These are phyloP conservation scores for Aristolochia californica DNA, from an alignment of 164 flowering plant genomes.

Conservation along the genomic window DNA sequence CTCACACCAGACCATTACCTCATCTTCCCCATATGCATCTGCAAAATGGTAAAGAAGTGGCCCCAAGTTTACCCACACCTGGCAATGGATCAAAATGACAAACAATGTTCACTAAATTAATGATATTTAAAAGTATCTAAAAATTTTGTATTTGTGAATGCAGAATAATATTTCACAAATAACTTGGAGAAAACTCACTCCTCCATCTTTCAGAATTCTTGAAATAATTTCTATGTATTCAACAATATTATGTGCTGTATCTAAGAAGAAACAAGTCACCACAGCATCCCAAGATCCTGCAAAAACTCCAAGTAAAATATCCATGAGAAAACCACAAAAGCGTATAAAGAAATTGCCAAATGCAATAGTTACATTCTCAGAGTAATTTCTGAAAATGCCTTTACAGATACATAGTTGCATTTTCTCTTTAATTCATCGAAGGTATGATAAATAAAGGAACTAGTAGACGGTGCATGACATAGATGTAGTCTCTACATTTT, in stretches of 20 bases:
- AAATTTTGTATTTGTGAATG: not conserved
- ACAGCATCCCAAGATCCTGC: conserved; percentile 92
- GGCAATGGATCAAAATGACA: conserved; percentile 11
- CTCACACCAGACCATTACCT: conserved; percentile 42
- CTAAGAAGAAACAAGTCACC: conserved; percentile 94
- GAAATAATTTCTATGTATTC: conserved; percentile 92
- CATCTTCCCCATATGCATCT: conserved; percentile 70
- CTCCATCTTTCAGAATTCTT: conserved; percentile 79
- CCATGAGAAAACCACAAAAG: too few relatives aligned
- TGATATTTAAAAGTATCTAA: not conserved
- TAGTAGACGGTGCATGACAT: too few relatives aligned
- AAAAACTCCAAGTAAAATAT: conserved; percentile 1
- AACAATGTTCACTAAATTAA: not conserved
- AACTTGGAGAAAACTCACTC: conserved; percentile 44
- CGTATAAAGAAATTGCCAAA: too few relatives aligned
- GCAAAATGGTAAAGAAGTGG: conserved; percentile 97
- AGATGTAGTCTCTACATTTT: too few relatives aligned
- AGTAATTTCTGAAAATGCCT: too few relatives aligned
- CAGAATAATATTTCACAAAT: not conserved
- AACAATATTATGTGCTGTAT: conserved; percentile 89
- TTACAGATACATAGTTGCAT: too few relatives aligned
- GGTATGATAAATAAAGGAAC: too few relatives aligned
- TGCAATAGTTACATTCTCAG: too few relatives aligned
- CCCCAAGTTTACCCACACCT: conserved; percentile 99
- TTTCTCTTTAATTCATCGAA: too few relatives aligned